Evolutionary conservation across 2,329 filamentous ascomycete genomes (phyloP), one percentile per base, ranked within the genome.

Genomic region (Aspergillus thermomutatus): DNA sequence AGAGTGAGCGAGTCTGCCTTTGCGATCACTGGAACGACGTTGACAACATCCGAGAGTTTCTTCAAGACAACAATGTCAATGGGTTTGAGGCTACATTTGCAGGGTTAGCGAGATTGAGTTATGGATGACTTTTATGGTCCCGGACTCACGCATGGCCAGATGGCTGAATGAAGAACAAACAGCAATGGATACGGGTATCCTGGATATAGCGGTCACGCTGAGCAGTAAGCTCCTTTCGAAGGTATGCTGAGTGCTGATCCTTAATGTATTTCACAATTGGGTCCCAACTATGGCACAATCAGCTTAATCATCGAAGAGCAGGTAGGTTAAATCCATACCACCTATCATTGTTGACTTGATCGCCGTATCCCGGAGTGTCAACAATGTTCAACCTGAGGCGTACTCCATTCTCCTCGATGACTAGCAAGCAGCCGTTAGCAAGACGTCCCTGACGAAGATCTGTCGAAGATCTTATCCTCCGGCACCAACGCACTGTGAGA

Each of bases 251-350:
- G 84, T 99, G 94, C 83, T 99, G 94, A 80, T 99, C 94, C 85
- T 99, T 99, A 85, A 99, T 99, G 81, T 99, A 99, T 84, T 99
- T 99, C 84, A 99, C 93, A 76, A 99, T 99, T 63, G 94, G 94
- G 75, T 99, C 94, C 94, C 94, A 99, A 87, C 80, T 82, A 62
- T 50, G 40, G 54, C 50, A 58, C 43, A 52, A 66, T 70, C 61
- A 69, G 63, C 59, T 41, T 46, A 45, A 21, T 55, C 11, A 27
- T 41, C n/a, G n/a, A 27, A 45, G 45, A 53, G 21, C 49, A 41
- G 54, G 23, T n/a, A 43, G 34, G 51, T 41, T 55, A 19, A 10
- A 43, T 19, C 52, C 65, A 65, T 75, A 82, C 80, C 94, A 99
- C 84, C 94, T 90, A 82, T 99, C 94, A 79, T 99, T 99, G 86